A percentile compares a stretch with the other conserved stretches of the same genome.
Evolutionary conservation across 306 rosid species (phyloP).

Genomic region (Trichosanthes truncata): DNA sequence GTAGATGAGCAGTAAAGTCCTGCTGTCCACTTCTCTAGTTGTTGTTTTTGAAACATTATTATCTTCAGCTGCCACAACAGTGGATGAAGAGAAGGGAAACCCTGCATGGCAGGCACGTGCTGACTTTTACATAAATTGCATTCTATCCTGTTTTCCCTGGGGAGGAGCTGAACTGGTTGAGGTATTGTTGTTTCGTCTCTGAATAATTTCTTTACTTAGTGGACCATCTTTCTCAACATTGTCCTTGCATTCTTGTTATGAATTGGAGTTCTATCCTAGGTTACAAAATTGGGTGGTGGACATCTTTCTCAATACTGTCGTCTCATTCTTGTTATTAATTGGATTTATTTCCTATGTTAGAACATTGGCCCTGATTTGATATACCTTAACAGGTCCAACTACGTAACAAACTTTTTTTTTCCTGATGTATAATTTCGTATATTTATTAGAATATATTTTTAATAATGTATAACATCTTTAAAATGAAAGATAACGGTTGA

Average conservation of each 20-base stretch:
- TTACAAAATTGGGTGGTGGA: neutral
- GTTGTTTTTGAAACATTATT: conserved; percentile 77
- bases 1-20: conserved; percentile 94
- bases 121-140: conserved; percentile 83
- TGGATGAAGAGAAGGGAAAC: conserved; percentile 95
- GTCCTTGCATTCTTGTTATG: neutral
- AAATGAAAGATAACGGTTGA: neutral
- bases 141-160: conserved; percentile 95
- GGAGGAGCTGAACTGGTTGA: conserved; percentile 94
- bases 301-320: neutral
- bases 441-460: neutral
- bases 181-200: conserved; percentile 36
- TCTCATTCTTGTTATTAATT: neutral
- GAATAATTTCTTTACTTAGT: neutral
- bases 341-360: neutral
- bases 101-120: conserved; percentile 98
- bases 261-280: neutral
- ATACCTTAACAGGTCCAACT: neutral
- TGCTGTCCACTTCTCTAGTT: conserved; percentile 76
- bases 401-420: neutral
- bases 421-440: neutral
- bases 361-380: neutral
- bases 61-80: conserved; percentile 95
- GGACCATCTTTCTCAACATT: neutral
- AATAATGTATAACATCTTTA: neutral